These are phyloP conservation scores for Blastobotrys ciferrii DNA, from an alignment of 1,139 yeast genomes.

Conservation along the genomic window DNA sequence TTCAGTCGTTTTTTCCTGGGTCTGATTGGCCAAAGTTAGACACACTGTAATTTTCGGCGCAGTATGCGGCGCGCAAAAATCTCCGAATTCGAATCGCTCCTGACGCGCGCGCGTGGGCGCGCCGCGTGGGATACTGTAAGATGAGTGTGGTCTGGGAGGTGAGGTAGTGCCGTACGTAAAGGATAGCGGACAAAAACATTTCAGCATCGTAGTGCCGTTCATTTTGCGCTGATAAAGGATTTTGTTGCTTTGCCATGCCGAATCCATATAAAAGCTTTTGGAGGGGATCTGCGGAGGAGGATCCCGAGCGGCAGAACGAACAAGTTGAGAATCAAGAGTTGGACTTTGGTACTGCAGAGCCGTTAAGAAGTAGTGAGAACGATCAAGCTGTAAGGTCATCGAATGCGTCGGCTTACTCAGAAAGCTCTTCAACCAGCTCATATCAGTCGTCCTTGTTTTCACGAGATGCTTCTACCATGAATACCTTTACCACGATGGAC, in stretches of 20 bases:
- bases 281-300: not conserved
- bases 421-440: conserved; percentile 16
- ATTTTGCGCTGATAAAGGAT: not conserved
- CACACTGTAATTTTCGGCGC: too few relatives aligned
- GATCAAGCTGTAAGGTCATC: conserved; percentile 8
- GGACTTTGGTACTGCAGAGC: conserved; percentile 12
- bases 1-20: too few relatives aligned
- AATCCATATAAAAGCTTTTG: not conserved
- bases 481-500: conserved; percentile 19
- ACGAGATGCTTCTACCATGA: conserved; percentile 23
- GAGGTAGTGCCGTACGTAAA: conserved; percentile 8
- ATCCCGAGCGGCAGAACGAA: not conserved
- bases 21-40: too few relatives aligned
- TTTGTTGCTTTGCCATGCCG: not conserved
- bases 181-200: not conserved
- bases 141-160: conserved; percentile 7
- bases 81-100: too few relatives aligned
- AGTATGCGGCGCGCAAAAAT: too few relatives aligned
- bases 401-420: conserved; percentile 15
- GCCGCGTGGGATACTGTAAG: too few relatives aligned
- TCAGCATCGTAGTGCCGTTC: not conserved
- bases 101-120: too few relatives aligned
- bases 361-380: not conserved
- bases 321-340: conserved; percentile 13
- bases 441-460: conserved; percentile 29